These are phyloP conservation scores for Metschnikowia matae DNA, from an alignment of 805 yeast species.

Conservation along the genomic window DNA sequence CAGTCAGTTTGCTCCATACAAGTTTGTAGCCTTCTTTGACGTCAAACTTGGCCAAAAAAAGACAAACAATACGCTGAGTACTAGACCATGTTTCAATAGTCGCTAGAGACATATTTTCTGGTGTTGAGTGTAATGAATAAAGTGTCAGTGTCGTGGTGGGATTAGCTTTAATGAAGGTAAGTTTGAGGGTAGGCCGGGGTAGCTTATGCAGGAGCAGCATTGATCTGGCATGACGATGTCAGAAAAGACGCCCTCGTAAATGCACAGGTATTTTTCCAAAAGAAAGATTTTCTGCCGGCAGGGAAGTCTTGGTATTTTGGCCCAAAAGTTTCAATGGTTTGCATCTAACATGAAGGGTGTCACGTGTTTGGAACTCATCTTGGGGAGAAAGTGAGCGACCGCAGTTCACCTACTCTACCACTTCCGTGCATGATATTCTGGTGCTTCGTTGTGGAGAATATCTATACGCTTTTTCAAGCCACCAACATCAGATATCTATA, in stretches of 20 bases:
- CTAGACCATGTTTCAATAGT: not conserved
- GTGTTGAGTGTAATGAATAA: not conserved
- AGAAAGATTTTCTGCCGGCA: too few species aligned
- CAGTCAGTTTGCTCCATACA: constrained; percentile 30
- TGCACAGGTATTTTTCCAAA: not conserved
- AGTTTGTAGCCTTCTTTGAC: constrained; percentile 32
- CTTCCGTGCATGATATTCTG: not conserved
- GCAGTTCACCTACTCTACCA: not conserved
- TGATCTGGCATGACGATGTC: not conserved
- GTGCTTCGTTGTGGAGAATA: not conserved
- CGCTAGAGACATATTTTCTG: not conserved
- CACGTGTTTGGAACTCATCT: not conserved
- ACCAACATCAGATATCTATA: too few species aligned
- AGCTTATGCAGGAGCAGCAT: not conserved
- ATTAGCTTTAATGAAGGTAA: not conserved
- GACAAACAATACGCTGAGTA: constrained; percentile 27
- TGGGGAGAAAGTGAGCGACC: not conserved
- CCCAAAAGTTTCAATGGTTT: too few species aligned
- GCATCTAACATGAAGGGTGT: not conserved
- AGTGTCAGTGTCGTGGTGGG: not conserved
- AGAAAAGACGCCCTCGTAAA: not conserved
- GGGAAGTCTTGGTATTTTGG: not conserved
- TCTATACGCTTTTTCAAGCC: not conserved
- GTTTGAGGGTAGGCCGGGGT: not conserved
- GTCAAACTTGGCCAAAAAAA: constrained; percentile 37